These are phyloP conservation scores for Coemansia sp. DNA, from an alignment of 192 early-diverging fungal species.

Conservation along the genomic window DNA sequence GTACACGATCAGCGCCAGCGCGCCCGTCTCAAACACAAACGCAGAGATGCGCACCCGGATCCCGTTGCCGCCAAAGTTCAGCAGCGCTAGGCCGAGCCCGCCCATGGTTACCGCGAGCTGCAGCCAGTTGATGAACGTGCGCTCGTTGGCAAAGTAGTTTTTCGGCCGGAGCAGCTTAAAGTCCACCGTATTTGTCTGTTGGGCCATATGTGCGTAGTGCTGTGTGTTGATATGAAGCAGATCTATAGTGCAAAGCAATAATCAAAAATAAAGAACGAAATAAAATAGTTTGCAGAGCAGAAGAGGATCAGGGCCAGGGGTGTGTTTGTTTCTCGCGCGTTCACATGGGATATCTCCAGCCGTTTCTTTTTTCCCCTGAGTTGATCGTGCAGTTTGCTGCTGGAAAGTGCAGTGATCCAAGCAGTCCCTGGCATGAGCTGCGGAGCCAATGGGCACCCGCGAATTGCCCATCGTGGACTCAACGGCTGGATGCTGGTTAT, in stretches of 20 bases:
- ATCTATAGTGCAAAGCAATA: neutral
- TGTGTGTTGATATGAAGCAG: neutral
- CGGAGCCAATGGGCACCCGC: neutral
- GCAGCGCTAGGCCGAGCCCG: slow-evolving; percentile 62
- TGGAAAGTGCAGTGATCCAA: neutral
- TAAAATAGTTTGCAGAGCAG: neutral
- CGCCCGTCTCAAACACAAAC: slow-evolving; percentile 48
- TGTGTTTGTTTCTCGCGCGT: neutral
- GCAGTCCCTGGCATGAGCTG: neutral
- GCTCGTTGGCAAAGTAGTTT: slow-evolving; percentile 87
- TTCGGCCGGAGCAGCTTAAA: slow-evolving; percentile 60
- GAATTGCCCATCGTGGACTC: slow-evolving; percentile 1
- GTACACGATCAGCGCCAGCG: slow-evolving; percentile 51
- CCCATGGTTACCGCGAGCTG: slow-evolving; percentile 67
- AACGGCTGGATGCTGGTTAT: neutral
- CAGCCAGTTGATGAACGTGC: slow-evolving; percentile 82
- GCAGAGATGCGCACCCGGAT: slow-evolving; percentile 50
- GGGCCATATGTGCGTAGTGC: slow-evolving; percentile 20
- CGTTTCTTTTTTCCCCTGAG: too few relatives aligned
- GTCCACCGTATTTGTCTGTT: slow-evolving; percentile 26
- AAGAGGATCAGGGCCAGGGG: neutral
- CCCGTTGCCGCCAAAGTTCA: slow-evolving; percentile 62
- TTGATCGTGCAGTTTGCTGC: too few relatives aligned
- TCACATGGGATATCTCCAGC: too few relatives aligned
- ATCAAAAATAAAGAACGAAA: neutral